phyloP scores from a whole-genome alignment of 345 rosid species.

The Abelmoschus esculentus region DNA sequence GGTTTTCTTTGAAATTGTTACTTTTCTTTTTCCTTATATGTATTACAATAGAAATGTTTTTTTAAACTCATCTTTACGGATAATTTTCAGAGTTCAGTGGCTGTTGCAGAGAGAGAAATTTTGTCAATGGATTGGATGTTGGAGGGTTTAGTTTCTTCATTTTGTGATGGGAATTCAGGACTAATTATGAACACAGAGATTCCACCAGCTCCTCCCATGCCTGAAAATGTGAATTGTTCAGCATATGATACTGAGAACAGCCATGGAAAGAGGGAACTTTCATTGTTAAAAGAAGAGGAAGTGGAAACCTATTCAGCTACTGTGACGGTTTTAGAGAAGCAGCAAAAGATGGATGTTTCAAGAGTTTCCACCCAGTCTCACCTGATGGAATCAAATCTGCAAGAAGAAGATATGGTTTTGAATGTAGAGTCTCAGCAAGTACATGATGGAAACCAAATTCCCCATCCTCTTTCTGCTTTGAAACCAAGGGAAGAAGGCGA shows the following conservation, averaged over 20 bases:
- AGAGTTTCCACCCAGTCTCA: neutral
- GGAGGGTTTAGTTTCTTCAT: constrained; percentile 30
- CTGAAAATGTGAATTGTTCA: constrained; percentile 1
- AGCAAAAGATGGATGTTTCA: constrained; percentile 1
- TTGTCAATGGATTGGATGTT: constrained; percentile 20
- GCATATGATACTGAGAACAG: constrained; percentile 14
- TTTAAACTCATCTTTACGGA: too few species aligned
- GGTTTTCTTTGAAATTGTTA: too few species aligned
- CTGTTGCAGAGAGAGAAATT: too few species aligned
- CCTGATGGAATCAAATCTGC: constrained; percentile 4
- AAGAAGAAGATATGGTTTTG: constrained; percentile 6
- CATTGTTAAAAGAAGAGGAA: neutral
- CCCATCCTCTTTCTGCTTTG: constrained; percentile 14
- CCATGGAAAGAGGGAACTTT: constrained; percentile 3
- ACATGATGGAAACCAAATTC: constrained; percentile 22
- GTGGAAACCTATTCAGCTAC: constrained; percentile 1
- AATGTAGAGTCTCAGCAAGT: constrained; percentile 13
- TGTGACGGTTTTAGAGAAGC: constrained; percentile 5
- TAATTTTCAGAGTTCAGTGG: too few species aligned
- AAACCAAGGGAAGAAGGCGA: constrained; percentile 10
- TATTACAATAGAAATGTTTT: too few species aligned
- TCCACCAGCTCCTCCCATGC: constrained; percentile 18
- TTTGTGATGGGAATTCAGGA: constrained; percentile 33
- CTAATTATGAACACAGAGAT: constrained; percentile 21
- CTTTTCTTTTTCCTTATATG: too few species aligned